A percentile compares a stretch with the other conserved stretches of the same genome.
Evolutionary conservation across 495 filamentous ascomycete genomes (phyloP).

Genomic region (Astrothelium subdiscretum): DNA sequence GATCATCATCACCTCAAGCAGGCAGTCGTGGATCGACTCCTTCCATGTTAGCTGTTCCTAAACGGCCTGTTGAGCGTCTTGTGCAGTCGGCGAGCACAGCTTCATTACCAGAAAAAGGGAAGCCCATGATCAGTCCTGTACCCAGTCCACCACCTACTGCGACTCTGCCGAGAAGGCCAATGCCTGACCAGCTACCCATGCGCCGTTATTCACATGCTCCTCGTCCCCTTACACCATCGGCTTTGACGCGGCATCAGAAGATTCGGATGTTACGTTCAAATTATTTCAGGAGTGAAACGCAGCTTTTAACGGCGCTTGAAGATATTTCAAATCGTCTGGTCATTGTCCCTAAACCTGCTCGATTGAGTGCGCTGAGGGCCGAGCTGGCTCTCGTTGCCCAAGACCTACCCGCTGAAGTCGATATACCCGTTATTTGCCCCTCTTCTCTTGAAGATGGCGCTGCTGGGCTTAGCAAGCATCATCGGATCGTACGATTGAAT

Average conservation of each 20-base stretch:
- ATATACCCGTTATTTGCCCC: slow-evolving; percentile 65
- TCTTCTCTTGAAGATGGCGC: slow-evolving; percentile 52
- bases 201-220: slow-evolving; percentile 37
- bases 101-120: slow-evolving; percentile 50
- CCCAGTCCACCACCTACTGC: slow-evolving; percentile 29
- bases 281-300: slow-evolving; percentile 63
- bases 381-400: slow-evolving; percentile 62
- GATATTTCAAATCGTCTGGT: slow-evolving; percentile 68
- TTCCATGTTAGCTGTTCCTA: slow-evolving; percentile 5
- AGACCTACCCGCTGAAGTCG: slow-evolving; percentile 63
- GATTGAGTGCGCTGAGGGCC: slow-evolving; percentile 61
- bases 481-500: slow-evolving; percentile 63
- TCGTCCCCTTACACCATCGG: slow-evolving; percentile 37
- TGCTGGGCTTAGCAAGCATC: slow-evolving; percentile 53
- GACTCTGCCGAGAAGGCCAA: slow-evolving; percentile 29
- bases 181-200: slow-evolving; percentile 34
- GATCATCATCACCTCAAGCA: slow-evolving; percentile 6
- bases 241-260: slow-evolving; percentile 45
- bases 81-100: slow-evolving; percentile 39
- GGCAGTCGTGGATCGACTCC: neutral
- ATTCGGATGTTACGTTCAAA: slow-evolving; percentile 54
- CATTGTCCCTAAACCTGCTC: slow-evolving; percentile 59
- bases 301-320: slow-evolving; percentile 59
- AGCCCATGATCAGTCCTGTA: slow-evolving; percentile 32
- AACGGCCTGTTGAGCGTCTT: neutral